Evolutionary conservation across 176 grass and related monocot genomes (phyloP), one percentile per base, ranked within the genome.

Genomic region (Tillandsia fasciculata): DNA sequence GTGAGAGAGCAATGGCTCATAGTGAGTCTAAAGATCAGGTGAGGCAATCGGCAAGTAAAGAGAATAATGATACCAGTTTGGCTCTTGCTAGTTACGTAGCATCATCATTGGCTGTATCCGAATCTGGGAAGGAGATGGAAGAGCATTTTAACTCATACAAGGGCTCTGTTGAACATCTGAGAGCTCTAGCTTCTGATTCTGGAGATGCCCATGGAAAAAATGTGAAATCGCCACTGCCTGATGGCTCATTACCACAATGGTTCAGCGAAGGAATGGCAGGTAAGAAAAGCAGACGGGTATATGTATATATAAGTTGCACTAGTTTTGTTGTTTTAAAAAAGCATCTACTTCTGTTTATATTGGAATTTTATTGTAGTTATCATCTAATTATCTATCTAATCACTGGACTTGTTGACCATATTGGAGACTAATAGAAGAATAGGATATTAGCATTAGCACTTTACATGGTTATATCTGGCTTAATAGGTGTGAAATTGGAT

Each of bases 241-340:
- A 93, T 86, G 84, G 84, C 12, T 64, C 84, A 64, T 22, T 88
- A 66, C 87, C 90, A 59, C 95, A 99, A 77, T 99, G 95, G 95
- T 99, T 99, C 54, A 86, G 75, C 61, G 95, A 99, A 99, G 95
- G 95, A 79, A 94, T 99, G 95, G 70, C 81, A 88, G 95, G 95
- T 94, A 87, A 86, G 81, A 52, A 64, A n/a, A 67, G 0, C 52
- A 63, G 66, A 66, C 3, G 4, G 9, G 24, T 74, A 17, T 50
- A 20, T 61, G 17, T 61, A 61, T 61, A 61, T n/a, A 61, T 10
- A 61, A 18, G 56, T 20, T 10, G 17, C 56, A 61, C 17, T 61
- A 18, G 22, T 23, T 23, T 15, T 8, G 20, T 18, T 59, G 15
- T 61, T 61, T 15, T 8, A 7, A 61, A 18, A 61, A 23, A 61